These are phyloP conservation scores for Aspergillus brunneoviolaceus DNA, from an alignment of 2,329 filamentous ascomycete genomes.

Conservation along the genomic window DNA sequence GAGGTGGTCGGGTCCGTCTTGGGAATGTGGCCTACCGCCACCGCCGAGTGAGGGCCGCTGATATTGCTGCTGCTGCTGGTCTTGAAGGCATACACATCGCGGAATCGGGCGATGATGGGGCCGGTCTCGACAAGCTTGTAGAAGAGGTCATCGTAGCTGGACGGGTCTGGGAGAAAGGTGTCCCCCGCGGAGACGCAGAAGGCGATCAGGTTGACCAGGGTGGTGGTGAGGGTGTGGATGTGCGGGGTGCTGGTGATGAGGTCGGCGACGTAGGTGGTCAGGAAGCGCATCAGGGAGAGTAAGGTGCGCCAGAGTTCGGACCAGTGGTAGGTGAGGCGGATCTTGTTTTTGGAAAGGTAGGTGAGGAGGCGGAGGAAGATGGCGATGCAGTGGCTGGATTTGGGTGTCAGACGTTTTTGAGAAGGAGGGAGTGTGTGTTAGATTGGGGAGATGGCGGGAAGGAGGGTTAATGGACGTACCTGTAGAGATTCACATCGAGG, in stretches of 20 bases:
- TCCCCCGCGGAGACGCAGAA: conserved; percentile 84
- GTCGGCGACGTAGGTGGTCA: conserved; percentile 81
- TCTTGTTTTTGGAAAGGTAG: conserved; percentile 77
- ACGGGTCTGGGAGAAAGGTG: conserved; percentile 81
- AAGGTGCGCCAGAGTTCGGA: conserved; percentile 89
- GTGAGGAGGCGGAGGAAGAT: conserved; percentile 81
- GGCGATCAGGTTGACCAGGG: conserved; percentile 78
- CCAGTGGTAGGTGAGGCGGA: conserved; percentile 87
- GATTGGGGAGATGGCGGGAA: not conserved
- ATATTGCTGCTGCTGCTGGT: conserved; percentile 19
- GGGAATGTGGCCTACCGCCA: not conserved
- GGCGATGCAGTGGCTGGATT: conserved; percentile 65
- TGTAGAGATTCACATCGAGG: conserved; percentile 82
- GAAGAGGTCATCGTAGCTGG: conserved; percentile 92
- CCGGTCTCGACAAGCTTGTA: conserved; percentile 97
- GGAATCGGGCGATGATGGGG: conserved; percentile 77
- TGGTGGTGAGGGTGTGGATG: conserved; percentile 71
- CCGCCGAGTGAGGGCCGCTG: conserved; percentile 16
- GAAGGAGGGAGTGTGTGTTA: no score
- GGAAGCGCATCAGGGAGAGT: conserved; percentile 82
- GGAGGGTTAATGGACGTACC: conserved; percentile 38
- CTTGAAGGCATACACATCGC: conserved; percentile 65
- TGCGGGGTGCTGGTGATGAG: conserved; percentile 63
- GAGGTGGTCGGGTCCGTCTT: conserved; percentile 7
- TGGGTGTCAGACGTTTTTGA: not conserved